A percentile compares a stretch with the other conserved stretches of the same genome.
These are phyloP conservation scores for Venturia asperata DNA, from an alignment of 2,329 filamentous ascomycete species.

Conservation along the genomic window DNA sequence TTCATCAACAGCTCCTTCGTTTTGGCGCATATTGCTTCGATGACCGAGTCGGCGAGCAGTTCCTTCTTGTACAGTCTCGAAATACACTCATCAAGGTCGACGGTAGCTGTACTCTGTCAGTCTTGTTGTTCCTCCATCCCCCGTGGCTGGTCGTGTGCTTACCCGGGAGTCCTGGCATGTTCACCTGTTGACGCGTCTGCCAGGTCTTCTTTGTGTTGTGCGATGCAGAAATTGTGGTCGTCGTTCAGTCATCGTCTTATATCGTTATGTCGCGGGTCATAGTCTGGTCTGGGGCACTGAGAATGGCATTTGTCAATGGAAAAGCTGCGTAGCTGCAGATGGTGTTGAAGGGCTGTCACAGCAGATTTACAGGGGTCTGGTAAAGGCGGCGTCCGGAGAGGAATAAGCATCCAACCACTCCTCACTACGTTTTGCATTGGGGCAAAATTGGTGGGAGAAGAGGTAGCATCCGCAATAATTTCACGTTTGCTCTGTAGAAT, in stretches of 20 bases:
- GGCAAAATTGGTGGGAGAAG: neutral
- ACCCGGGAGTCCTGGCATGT: constrained; percentile 19
- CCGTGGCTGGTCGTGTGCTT: neutral
- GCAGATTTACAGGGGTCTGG: neutral
- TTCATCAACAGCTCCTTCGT: constrained; percentile 98
- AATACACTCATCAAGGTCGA: constrained; percentile 98
- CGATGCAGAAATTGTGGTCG: constrained; percentile 1
- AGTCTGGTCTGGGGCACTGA: neutral
- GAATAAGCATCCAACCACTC: neutral
- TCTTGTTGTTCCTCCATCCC: neutral
- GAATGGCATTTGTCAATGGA: neutral
- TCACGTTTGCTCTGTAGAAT: no score
- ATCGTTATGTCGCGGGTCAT: neutral
- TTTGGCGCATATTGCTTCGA: constrained; percentile 98
- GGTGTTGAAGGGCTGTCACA: neutral
- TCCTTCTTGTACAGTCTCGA: constrained; percentile 94
- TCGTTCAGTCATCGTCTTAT: constrained; percentile 17
- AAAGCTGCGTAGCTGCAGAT: neutral
- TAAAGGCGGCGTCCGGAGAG: neutral
- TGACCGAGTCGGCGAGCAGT: constrained; percentile 90
- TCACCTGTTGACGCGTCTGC: constrained; percentile 6
- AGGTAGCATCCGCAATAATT: no score
- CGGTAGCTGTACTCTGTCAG: constrained; percentile 58
- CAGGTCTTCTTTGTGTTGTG: constrained; percentile 14
- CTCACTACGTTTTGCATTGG: neutral